Evolutionary conservation across 257 asterid genomes (phyloP).

Genomic region (Solanum rostratum): DNA sequence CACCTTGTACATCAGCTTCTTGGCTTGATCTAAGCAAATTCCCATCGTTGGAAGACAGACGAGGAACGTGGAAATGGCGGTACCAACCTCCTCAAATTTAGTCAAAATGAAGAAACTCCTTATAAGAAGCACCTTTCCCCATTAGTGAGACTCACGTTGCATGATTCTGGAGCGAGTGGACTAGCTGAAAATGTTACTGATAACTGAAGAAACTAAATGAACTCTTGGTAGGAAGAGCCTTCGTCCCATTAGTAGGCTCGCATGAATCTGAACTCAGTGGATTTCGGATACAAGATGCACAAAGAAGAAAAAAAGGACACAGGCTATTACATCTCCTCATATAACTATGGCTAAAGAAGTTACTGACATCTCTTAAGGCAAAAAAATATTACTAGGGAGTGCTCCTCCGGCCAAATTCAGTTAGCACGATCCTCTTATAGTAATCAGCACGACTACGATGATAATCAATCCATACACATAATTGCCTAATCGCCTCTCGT

Average conservation of each 20-base stretch:
- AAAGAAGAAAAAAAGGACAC: background rate
- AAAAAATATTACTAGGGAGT: background rate
- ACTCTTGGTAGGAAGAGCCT: background rate
- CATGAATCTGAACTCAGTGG: background rate
- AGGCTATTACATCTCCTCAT: background rate
- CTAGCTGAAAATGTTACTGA: background rate
- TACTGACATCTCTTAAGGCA: background rate
- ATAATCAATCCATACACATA: slow-evolving; percentile 86
- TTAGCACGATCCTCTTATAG: slow-evolving; percentile 43
- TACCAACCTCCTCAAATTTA: background rate
- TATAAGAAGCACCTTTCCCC: background rate
- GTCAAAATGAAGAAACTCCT: background rate
- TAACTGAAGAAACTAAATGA: background rate
- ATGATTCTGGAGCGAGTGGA: background rate
- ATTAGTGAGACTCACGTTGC: background rate
- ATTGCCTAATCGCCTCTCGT: slow-evolving; percentile 83
- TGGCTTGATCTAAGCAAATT: background rate
- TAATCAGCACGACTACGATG: slow-evolving; percentile 59
- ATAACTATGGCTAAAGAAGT: background rate
- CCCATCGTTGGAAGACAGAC: background rate
- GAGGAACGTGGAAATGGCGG: background rate
- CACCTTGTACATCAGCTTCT: background rate
- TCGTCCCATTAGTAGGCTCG: too few species aligned
- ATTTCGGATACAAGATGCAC: background rate
- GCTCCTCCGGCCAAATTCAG: slow-evolving; percentile 21